Percentiles rank a stretch among this genome's conserved stretches.
phyloP scores from a whole-genome alignment of 148 eudicot genomes.

The Arctostaphylos glauca region DNA sequence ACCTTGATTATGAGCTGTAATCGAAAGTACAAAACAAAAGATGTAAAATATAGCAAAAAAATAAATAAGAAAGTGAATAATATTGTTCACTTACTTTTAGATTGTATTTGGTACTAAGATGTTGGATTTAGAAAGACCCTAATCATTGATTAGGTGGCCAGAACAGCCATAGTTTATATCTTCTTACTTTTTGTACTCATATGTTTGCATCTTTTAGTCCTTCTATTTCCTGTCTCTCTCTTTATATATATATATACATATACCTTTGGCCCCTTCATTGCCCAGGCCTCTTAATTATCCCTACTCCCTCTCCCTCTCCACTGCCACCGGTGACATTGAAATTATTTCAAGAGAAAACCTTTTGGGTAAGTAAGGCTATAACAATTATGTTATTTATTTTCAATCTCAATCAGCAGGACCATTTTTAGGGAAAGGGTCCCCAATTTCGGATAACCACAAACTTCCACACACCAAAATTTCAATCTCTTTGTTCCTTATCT shows the following conservation, averaged over 20 bases:
- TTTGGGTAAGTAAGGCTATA: background rate
- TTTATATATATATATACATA: background rate
- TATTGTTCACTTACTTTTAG: background rate
- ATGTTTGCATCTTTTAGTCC: background rate
- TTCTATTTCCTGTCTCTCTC: background rate
- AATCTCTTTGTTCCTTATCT: background rate
- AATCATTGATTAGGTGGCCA: constrained; percentile 11
- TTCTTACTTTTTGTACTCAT: background rate
- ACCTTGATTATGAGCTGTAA: no score
- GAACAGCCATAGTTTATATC: background rate
- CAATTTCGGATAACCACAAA: constrained; percentile 4
- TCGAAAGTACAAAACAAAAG: no score
- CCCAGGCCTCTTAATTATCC: background rate
- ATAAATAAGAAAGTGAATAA: no score
- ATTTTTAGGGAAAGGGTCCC: constrained; percentile 10
- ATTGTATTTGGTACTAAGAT: constrained; percentile 17
- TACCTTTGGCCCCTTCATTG: background rate
- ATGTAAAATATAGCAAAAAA: no score
- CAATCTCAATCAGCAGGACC: constrained; percentile 19
- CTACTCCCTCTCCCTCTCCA: background rate
- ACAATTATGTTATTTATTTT: background rate
- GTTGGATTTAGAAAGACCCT: constrained; percentile 7
- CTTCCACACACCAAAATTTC: background rate
- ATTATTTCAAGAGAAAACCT: background rate
- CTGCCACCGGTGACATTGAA: background rate